These are phyloP conservation scores for Cryptococcus amylolentus DNA, from an alignment of 1,284 basidiomycete species.

Conservation along the genomic window DNA sequence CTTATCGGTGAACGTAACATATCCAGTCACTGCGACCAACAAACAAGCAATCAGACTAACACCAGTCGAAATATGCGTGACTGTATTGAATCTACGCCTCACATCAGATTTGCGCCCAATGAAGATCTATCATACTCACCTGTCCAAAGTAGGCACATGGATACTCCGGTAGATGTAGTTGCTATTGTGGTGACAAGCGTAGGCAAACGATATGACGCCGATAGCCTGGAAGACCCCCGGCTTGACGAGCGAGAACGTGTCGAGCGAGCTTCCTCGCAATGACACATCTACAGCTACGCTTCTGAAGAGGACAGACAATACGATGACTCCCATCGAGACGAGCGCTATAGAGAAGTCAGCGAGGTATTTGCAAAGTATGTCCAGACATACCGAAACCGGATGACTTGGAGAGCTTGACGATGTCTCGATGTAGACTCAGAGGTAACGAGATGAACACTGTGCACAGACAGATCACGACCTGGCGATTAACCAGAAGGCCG, in stretches of 20 bases:
- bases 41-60: slow-evolving; percentile 77
- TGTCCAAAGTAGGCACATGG: slow-evolving; percentile 84
- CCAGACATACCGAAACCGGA: slow-evolving; percentile 62
- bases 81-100: slow-evolving; percentile 70
- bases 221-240: slow-evolving; percentile 85
- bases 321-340: slow-evolving; percentile 91
- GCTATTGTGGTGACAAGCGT: slow-evolving; percentile 88
- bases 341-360: slow-evolving; percentile 54
- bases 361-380: background rate
- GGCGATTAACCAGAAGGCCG: slow-evolving; percentile 73
- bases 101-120: slow-evolving; percentile 1
- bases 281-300: slow-evolving; percentile 75
- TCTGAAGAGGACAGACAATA: slow-evolving; percentile 78
- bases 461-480: slow-evolving; percentile 80
- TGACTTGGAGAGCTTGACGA: slow-evolving; percentile 91
- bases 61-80: slow-evolving; percentile 86
- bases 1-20: slow-evolving; percentile 88
- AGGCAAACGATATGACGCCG: slow-evolving; percentile 67
- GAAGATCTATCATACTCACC: slow-evolving; percentile 17
- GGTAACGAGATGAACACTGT: slow-evolving; percentile 89
- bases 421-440: slow-evolving; percentile 91
- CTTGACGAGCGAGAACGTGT: slow-evolving; percentile 66
- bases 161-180: slow-evolving; percentile 92
- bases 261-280: slow-evolving; percentile 63
- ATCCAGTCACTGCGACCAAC: slow-evolving; percentile 85